These are phyloP conservation scores for Eutrema salsugineum DNA, from an alignment of 441 rosid species.

Conservation along the genomic window DNA sequence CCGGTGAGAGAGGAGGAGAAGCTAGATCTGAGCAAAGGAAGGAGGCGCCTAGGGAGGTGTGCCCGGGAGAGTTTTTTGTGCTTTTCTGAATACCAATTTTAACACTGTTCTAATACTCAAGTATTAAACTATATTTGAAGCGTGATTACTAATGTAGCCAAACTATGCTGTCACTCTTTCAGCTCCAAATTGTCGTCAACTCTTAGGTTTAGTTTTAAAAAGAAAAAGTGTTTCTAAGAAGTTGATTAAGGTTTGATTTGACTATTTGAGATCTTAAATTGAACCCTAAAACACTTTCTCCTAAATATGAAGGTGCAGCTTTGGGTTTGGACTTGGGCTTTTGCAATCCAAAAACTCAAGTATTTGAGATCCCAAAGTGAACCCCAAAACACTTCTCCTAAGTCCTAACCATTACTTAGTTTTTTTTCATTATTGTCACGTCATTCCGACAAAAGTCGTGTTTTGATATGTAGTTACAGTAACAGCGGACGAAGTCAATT, in stretches of 20 bases:
- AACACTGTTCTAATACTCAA: neutral
- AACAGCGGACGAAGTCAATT: neutral
- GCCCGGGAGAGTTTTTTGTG: too few relatives aligned
- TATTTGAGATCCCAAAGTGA: neutral
- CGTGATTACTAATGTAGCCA: neutral
- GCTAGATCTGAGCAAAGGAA: too few relatives aligned
- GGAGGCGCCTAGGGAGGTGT: too few relatives aligned
- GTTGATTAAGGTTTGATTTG: neutral
- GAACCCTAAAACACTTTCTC: neutral
- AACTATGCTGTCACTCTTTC: neutral
- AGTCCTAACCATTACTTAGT: neutral
- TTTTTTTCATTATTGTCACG: neutral
- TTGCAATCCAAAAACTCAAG: neutral
- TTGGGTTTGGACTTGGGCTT: conserved; percentile 12
- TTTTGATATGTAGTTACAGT: neutral
- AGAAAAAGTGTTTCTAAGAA: neutral
- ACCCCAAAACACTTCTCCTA: neutral
- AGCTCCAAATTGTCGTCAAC: neutral
- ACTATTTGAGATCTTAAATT: neutral
- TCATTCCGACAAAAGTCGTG: neutral
- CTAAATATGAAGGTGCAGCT: neutral
- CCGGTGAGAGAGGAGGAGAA: too few relatives aligned
- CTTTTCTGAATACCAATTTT: too few relatives aligned
- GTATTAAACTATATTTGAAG: neutral
- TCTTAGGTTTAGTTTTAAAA: neutral